Base-by-base conservation (phyloP, 139 green algal species). In the Auxenochlorella pyrenoidosa region DNA sequence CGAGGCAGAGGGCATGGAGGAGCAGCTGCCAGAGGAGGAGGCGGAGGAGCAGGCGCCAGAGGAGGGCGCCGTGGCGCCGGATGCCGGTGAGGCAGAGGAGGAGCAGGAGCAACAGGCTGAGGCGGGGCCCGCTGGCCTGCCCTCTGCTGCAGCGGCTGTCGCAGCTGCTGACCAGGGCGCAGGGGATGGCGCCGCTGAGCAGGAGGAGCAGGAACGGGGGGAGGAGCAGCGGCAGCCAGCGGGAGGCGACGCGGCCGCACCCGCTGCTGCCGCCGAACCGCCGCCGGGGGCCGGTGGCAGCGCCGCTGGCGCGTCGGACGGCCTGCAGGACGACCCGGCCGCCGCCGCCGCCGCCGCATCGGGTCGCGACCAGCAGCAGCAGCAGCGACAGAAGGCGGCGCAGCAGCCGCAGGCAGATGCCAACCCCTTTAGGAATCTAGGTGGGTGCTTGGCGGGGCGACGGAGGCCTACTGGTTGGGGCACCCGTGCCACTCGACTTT, bases 381-480 rank as follows among this genome's bases (percentile, higher is more conserved):
- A 76, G 26, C 75, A 72, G 54, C 21, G n/a, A n/a, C 60, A 66
- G 82, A 38, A 43, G 71, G 59, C 68, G 58, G 24, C 15, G 71
- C 40, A 77, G 41, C 84, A 83, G 43, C 68, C 73, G 66, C 81
- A 83, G n/a, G 38, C 83, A 32, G 87, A 95, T 44, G 87, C 94
- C 65, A 98, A 98, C 89, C 96, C 96, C 32, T 93, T 95, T 54
- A 90, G 94, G 36, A 93, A 89, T 75, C 36, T 93, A 26, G 95
- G 80, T 85, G 58, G 38, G 79, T 44, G 51, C 15, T 60, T 21
- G 24, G 32, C 8, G 1, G 44, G n/a, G 36, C 43, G 30, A 30
- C 66, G n/a, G 75, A 30, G 41, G 44, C 43, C 24, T 10, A 32
- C 3, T 10, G 73, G 75, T 41, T 41, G 63, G 16, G 6, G 66